Conservation (phyloP, 495 filamentous ascomycete species). For the Penicillium tannophilum region DNA sequence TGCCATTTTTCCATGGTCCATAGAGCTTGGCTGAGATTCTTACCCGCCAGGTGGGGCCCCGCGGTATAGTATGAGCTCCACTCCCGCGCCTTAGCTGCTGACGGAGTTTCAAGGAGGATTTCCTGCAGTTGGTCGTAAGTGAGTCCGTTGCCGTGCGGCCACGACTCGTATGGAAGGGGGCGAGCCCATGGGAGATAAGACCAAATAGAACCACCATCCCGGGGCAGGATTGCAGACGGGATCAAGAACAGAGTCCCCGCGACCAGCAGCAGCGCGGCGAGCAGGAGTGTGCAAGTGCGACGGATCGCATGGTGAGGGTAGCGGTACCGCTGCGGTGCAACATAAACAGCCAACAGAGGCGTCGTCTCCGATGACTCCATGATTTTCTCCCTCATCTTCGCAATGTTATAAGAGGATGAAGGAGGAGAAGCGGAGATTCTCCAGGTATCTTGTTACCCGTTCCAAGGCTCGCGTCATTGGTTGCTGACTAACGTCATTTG, state of each 20-base stretch:
- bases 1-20: slow-evolving; percentile 89
- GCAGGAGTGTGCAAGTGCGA: slow-evolving; percentile 68
- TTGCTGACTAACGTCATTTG: slow-evolving; percentile 20
- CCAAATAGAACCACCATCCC: slow-evolving; percentile 42
- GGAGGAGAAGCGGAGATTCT: neutral
- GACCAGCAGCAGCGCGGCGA: slow-evolving; percentile 58
- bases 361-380: slow-evolving; percentile 47
- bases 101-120: slow-evolving; percentile 72
- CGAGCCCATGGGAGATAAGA: slow-evolving; percentile 46
- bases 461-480: slow-evolving; percentile 25
- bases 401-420: slow-evolving; percentile 11
- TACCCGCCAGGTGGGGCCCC: slow-evolving; percentile 85
- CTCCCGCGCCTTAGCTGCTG: slow-evolving; percentile 65
- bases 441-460: slow-evolving; percentile 15
- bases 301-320: slow-evolving; percentile 71
- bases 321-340: slow-evolving; percentile 53
- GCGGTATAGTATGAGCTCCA: slow-evolving; percentile 92
- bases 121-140: slow-evolving; percentile 67
- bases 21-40: slow-evolving; percentile 80
- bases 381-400: slow-evolving; percentile 45
- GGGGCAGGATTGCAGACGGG: slow-evolving; percentile 40
- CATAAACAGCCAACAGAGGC: slow-evolving; percentile 41
- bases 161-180: slow-evolving; percentile 39
- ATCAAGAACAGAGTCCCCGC: slow-evolving; percentile 64
- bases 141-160: slow-evolving; percentile 53